phyloP scores from a whole-genome alignment of 768 basidiomycete species.

The Dentipellis sp. region DNA sequence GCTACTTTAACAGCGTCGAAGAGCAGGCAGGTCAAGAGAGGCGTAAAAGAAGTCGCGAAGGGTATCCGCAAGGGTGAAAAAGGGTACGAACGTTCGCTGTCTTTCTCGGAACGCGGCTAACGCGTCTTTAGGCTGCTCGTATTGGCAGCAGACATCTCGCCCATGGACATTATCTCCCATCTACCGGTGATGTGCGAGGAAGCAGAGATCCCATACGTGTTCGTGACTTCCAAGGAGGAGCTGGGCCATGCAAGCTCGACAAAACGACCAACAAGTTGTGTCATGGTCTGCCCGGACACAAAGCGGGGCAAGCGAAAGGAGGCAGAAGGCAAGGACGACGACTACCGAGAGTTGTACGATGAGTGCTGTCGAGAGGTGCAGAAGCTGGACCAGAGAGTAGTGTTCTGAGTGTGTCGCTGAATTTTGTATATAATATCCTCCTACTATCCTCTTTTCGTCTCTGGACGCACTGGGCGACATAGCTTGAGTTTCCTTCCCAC shows the following conservation, averaged over 20 bases:
- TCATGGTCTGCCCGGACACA: slow-evolving; percentile 83
- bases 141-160: slow-evolving; percentile 94
- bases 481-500: background rate
- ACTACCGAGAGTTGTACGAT: slow-evolving; percentile 80
- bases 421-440: slow-evolving; percentile 1
- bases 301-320: slow-evolving; percentile 70
- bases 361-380: slow-evolving; percentile 83
- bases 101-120: no score
- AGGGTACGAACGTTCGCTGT: slow-evolving; percentile 47
- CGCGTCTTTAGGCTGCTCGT: slow-evolving; percentile 58
- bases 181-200: slow-evolving; percentile 93
- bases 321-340: slow-evolving; percentile 63
- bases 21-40: slow-evolving; percentile 89
- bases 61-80: slow-evolving; percentile 95
- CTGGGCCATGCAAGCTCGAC: slow-evolving; percentile 93
- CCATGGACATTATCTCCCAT: slow-evolving; percentile 97
- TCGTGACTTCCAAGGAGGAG: slow-evolving; percentile 88
- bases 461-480: background rate
- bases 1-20: slow-evolving; percentile 62
- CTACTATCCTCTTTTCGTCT: background rate
- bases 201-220: slow-evolving; percentile 82
- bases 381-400: slow-evolving; percentile 64
- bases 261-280: slow-evolving; percentile 96
- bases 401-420: slow-evolving; percentile 17
- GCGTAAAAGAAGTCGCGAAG: slow-evolving; percentile 98